Evolutionary conservation across 768 basidiomycete species (phyloP), one percentile per base, ranked within the genome.

Genomic region (Leccinum uliginosum): DNA sequence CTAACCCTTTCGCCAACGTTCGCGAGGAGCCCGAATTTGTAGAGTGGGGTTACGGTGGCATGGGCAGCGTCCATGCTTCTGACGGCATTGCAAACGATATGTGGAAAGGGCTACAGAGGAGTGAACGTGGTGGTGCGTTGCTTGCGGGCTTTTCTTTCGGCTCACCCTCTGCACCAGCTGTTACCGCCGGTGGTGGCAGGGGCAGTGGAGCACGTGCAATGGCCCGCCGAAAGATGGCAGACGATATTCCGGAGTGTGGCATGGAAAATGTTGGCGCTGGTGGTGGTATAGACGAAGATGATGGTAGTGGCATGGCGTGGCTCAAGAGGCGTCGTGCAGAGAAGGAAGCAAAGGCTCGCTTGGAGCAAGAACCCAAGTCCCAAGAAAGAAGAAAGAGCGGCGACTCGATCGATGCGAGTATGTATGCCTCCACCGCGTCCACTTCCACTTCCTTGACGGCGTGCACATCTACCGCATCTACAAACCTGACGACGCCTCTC

Each of bases 41-140:
- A 15, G 93, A 95, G 71, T 95, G 93, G 93, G 93, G 93, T 0
- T 90, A 88, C 56, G 89, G 89, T 30, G 89, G 89, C 3, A 87
- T 93, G 86, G 92, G 92, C 26, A 81, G 80, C 34, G 77, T 78
- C 1, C 50, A 65, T 3, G 65, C 64, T 23, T 66, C 69, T 15
- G 63, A 51, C 5, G 71, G 62, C 10, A 58, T 67, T 29, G 70
- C 64, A 19, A 70, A 66, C 30, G 67, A 69, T 23, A 62, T 65
- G 49, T 70, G 69, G 66, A 68, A 59, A 29, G 68, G 64, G 0
- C 3, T 72, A 1, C 67, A 72, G 35, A 55, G 62, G 45, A 63
- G 63, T 3, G 67, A 65, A 26, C 66, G 65, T 6, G 71, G 69
- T 44, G 60, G 62, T 52, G 62, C 67, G 26, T 55, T 69, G 23